A percentile compares a stretch with the other conserved stretches of the same genome.
These are phyloP conservation scores for Crucihimalaya himalaica DNA, from an alignment of 345 rosid genomes.

Conservation along the genomic window DNA sequence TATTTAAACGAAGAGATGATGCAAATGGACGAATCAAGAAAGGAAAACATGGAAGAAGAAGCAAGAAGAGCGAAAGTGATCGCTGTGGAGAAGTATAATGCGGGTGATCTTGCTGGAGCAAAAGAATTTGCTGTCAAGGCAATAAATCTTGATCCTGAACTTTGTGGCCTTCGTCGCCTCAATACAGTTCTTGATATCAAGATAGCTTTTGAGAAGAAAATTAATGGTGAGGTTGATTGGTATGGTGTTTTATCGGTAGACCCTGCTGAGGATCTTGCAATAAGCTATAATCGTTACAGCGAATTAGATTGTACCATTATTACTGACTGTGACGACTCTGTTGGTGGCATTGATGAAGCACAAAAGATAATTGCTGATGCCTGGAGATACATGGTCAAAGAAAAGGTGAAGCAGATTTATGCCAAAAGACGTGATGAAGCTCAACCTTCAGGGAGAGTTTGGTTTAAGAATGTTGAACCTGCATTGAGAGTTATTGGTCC, in stretches of 20 bases:
- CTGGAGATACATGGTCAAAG: background rate
- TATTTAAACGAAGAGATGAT: background rate
- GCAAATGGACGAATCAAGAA: background rate
- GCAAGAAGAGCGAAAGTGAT: conserved; percentile 47
- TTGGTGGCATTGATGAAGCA: background rate
- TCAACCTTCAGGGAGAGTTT: background rate
- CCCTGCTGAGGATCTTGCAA: background rate
- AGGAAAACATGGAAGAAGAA: conserved; percentile 46
- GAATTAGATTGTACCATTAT: background rate
- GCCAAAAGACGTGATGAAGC: background rate
- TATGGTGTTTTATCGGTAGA: background rate
- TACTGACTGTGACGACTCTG: background rate
- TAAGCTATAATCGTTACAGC: no score
- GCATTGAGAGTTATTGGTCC: background rate
- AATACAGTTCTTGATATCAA: background rate
- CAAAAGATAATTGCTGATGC: background rate
- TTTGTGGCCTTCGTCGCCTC: background rate
- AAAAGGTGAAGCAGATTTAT: background rate
- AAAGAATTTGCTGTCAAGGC: conserved; percentile 48
- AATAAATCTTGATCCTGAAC: background rate
- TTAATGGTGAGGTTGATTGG: background rate
- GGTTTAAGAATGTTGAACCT: background rate
- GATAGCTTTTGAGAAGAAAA: background rate
- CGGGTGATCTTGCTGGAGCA: conserved; percentile 46
- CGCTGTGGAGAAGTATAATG: conserved; percentile 49